Evolutionary conservation across 2,329 filamentous ascomycete species (phyloP).

Genomic region (Colletotrichum echinochloae): DNA sequence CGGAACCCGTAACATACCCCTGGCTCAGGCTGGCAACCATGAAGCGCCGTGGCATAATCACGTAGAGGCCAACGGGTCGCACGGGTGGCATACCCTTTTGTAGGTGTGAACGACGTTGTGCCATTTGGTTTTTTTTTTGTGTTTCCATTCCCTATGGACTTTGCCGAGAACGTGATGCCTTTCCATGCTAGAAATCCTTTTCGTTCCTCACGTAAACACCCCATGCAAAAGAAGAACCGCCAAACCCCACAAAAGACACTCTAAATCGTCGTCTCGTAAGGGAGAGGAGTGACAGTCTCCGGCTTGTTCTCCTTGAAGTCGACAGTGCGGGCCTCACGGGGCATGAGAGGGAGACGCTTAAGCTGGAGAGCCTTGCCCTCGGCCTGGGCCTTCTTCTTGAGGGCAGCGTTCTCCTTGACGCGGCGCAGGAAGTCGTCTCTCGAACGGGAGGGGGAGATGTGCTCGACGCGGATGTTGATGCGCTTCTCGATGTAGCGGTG

Average conservation of each 20-base stretch:
- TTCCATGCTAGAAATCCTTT: slow-evolving; percentile 43
- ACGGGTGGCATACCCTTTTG: slow-evolving; percentile 22
- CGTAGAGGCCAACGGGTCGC: slow-evolving; percentile 22
- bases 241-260: slow-evolving; percentile 40
- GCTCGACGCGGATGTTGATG: slow-evolving; percentile 98
- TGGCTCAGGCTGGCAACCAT: slow-evolving; percentile 11
- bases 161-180: slow-evolving; percentile 43
- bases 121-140: slow-evolving; percentile 41
- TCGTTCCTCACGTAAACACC: slow-evolving; percentile 44
- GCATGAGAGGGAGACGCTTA: slow-evolving; percentile 88
- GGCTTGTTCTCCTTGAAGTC: slow-evolving; percentile 85
- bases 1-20: slow-evolving; percentile 14
- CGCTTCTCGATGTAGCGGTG: slow-evolving; percentile 99
- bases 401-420: slow-evolving; percentile 95
- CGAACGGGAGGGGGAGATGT: slow-evolving; percentile 93
- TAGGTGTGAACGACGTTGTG: slow-evolving; percentile 35
- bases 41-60: slow-evolving; percentile 7
- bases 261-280: slow-evolving; percentile 99
- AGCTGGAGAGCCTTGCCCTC: slow-evolving; percentile 89
- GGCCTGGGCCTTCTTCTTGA: slow-evolving; percentile 93
- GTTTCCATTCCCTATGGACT: slow-evolving; percentile 43
- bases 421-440: slow-evolving; percentile 96
- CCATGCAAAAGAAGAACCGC: slow-evolving; percentile 43
- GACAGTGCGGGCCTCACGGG: slow-evolving; percentile 84
- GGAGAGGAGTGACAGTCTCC: slow-evolving; percentile 89